phyloP scores from a whole-genome alignment of 306 rosid genomes.

The Citrullus colocynthis region DNA sequence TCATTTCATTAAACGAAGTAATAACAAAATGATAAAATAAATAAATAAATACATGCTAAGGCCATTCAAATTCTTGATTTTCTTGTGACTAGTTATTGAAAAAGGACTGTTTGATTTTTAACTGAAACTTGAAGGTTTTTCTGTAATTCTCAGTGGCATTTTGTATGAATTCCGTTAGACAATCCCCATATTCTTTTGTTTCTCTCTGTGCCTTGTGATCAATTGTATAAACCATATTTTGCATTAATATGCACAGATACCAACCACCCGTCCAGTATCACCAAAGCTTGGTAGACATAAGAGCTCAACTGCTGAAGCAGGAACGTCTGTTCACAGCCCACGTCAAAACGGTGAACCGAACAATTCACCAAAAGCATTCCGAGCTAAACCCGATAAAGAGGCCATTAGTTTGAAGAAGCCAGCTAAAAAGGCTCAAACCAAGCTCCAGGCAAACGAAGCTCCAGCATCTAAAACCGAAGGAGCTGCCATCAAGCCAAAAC shows the following conservation, averaged over 20 bases:
- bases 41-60: not conserved
- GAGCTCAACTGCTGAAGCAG: conserved; percentile 33
- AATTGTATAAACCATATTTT: not conserved
- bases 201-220: not conserved
- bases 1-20: not conserved
- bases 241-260: conserved; percentile 33
- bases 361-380: conserved; percentile 25
- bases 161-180: not conserved
- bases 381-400: conserved; percentile 25
- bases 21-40: not conserved
- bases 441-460: conserved; percentile 31
- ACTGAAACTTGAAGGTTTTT: not conserved
- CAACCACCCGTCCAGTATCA: conserved; percentile 80
- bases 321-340: conserved; percentile 32
- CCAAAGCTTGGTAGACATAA: conserved; percentile 88
- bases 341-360: conserved; percentile 32
- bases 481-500: conserved; percentile 14
- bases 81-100: not conserved
- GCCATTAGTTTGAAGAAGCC: conserved; percentile 38
- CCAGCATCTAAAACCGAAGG: conserved; percentile 22
- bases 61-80: not conserved
- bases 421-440: conserved; percentile 32
- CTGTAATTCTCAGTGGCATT: not conserved
- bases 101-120: not conserved
- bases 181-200: not conserved